Evolutionary conservation across 495 filamentous ascomycete genomes (phyloP), one percentile per base, ranked within the genome.

Genomic region (Lasiosphaeris hirsuta): DNA sequence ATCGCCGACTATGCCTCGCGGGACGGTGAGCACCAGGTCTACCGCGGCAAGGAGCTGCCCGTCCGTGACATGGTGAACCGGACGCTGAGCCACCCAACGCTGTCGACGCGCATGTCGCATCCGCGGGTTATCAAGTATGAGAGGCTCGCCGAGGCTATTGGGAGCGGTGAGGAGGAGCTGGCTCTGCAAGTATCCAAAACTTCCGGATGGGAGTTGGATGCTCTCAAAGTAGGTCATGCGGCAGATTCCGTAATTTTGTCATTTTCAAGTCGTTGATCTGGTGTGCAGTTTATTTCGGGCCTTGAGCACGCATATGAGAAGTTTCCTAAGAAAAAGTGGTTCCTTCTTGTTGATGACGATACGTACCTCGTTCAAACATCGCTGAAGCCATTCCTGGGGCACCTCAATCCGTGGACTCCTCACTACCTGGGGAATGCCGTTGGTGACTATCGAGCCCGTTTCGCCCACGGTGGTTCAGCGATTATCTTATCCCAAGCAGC

Each of bases 351-450:
- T 1, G 77, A 80, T 53, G 77, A 80, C 51, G 77, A 80, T 61
- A 78, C 76, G 9, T 78, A 72, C 48, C 47, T 80, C 35, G 63
- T 78, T 33, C 72, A 72, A 41, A 65, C 72, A 9, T 73, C 76
- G 7, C 40, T 80, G 18, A 51, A 59, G 15, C 59, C 71, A 0
- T 56, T 80, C 5, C 65, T 80, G 0, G 63, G 60, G 10, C 72
- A 77, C 44, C 63, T 80, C 48, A 68, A 78, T 53, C 66, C 71
- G 10, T 19, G 55, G 4, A 42, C 64, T n/a, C 69, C 73, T 13
- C 67, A 77, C 18, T 78, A 76, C 58, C 56, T 80, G n/a, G 77
- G 77, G n/a, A 80, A 77, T 47, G 72, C 75, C 3, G 75, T 78
- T 3, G 77, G 77, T 23, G 76, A 76, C 49, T 80, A 69, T 60